Conservation (phyloP, 1,284 basidiomycete species). For the Apiotrichum gracile region DNA sequence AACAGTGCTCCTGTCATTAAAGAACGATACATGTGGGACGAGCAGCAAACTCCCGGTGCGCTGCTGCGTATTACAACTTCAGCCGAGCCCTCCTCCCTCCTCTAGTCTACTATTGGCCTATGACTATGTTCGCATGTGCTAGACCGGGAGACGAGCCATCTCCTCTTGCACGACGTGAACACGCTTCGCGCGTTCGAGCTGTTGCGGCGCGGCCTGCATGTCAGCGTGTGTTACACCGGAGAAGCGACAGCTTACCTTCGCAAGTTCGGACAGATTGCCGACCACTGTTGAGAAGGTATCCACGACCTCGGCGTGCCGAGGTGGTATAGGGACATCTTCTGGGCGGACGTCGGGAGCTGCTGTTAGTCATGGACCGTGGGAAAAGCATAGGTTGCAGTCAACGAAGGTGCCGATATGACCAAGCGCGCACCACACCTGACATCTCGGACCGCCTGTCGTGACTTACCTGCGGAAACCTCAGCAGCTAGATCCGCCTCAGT, state of each 20-base stretch:
- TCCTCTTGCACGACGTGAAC: slow-evolving; percentile 43
- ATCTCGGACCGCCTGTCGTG: neutral
- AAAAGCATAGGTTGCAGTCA: too few species aligned
- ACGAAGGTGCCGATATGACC: too few species aligned
- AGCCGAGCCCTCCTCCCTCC: too few species aligned
- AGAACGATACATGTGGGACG: too few species aligned
- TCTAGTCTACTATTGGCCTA: too few species aligned
- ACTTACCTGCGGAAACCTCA: neutral
- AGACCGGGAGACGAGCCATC: slow-evolving; percentile 16
- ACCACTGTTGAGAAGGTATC: slow-evolving; percentile 29
- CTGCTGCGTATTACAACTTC: too few species aligned
- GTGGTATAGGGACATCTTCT: slow-evolving; percentile 26
- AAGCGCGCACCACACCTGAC: neutral
- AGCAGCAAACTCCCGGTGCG: too few species aligned
- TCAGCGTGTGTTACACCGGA: neutral
- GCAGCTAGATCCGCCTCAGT: slow-evolving; percentile 22
- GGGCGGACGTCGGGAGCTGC: neutral
- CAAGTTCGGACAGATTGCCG: slow-evolving; percentile 30
- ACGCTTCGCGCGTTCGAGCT: slow-evolving; percentile 40
- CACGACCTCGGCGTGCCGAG: slow-evolving; percentile 32
- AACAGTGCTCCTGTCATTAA: too few species aligned
- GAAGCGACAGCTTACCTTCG: slow-evolving; percentile 27
- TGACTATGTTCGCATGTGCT: too few species aligned
- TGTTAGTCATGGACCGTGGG: too few species aligned
- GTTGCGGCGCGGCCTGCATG: slow-evolving; percentile 34